Base-by-base conservation (phyloP, 2,329 filamentous ascomycete species). In the Phialophora verrucosa region DNA sequence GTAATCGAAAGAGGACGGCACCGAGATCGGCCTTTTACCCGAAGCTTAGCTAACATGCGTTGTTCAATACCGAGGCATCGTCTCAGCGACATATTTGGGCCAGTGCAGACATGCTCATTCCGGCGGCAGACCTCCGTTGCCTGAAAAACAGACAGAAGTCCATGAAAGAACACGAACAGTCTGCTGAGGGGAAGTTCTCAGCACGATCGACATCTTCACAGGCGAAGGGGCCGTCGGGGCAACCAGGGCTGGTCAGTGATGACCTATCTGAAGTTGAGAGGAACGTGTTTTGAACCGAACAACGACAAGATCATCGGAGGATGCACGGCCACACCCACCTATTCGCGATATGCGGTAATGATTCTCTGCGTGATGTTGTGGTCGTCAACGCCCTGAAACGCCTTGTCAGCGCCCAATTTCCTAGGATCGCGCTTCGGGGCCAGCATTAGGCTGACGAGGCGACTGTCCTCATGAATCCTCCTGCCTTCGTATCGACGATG, bases 261-360 rank as follows among this genome's bases (percentile, higher is more conserved):
- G 49, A 51, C 25, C 49, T 27, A 11, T 51, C 14, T 17, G 23
- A 8, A 7, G n/a, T 10, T 20, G 25, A 5, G 23, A 27, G 8
- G 20, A 23, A 27, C 10, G 47, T n/a, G 35, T 17, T 1, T 17
- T 14, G 23, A 25, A 23, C 49, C 49, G 20, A 29, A 51, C 49
- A 51, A 14, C 49, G 49, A 51, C 23, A 51, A 25, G 49, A 51
- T 51, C 49, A 20, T 51, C 49, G 23, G 11, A 51, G 20, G 49
- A 51, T 51, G 49, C 49, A 29, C 14, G 11, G 23, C 6, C 49
- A 29, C 23, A 11, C 14, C 25, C 49, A 51, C 20, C n/a, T 12
- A 5, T 29, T 25, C 49, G 14, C 49, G 14, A 12, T 27, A 12
- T 29, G 49, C 20, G 12, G 25, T 29, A 20, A 51, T 51, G 49